Conservation (phyloP, 345 rosid genomes). For the Citrus mangshanensis region DNA sequence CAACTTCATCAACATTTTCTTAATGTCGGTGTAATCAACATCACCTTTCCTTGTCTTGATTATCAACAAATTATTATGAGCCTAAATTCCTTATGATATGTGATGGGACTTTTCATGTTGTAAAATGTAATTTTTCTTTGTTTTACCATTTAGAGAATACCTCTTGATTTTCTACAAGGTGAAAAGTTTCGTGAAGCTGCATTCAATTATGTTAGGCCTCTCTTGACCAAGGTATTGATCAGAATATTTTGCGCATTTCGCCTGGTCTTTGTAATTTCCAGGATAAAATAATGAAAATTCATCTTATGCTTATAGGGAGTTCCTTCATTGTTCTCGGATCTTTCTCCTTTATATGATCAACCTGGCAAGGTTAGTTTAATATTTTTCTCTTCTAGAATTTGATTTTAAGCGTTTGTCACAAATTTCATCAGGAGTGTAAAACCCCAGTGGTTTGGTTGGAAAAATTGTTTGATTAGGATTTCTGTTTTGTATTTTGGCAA, state of each 20-base stretch:
- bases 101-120: background rate
- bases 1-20: background rate
- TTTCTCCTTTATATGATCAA: slow-evolving; percentile 85
- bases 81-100: slow-evolving; percentile 1
- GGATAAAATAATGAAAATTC: slow-evolving; percentile 7
- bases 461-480: background rate
- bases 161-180: slow-evolving; percentile 92
- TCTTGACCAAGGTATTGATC: slow-evolving; percentile 68
- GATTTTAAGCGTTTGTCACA: background rate
- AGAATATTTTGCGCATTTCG: background rate
- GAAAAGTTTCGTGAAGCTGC: slow-evolving; percentile 80
- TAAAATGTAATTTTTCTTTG: slow-evolving; percentile 7
- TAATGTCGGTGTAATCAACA: background rate
- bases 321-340: slow-evolving; percentile 95
- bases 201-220: slow-evolving; percentile 74
- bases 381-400: slow-evolving; percentile 1
- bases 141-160: slow-evolving; percentile 67
- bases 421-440: slow-evolving; percentile 3
- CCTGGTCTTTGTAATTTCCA: slow-evolving; percentile 6
- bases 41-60: background rate
- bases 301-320: slow-evolving; percentile 63
- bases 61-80: background rate
- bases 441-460: background rate
- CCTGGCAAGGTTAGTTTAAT: slow-evolving; percentile 67
- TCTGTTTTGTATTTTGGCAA: slow-evolving; percentile 7